Conservation (phyloP, 768 basidiomycete genomes). For the Panaeolus papilionaceus region DNA sequence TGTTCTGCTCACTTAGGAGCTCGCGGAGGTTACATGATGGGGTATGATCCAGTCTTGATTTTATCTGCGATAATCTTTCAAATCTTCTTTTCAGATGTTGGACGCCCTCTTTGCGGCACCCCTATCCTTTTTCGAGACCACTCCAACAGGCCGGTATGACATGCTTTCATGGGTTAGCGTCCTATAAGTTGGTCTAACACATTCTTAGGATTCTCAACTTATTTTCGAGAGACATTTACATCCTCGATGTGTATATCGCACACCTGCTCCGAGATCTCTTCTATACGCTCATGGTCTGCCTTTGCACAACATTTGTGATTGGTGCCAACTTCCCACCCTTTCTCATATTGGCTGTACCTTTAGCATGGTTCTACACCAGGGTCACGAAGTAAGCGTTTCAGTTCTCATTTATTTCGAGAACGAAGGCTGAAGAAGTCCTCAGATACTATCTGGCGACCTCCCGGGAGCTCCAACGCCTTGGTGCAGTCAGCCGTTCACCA, state of each 20-base stretch:
- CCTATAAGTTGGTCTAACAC: too few relatives aligned
- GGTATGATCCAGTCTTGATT: conserved; percentile 37
- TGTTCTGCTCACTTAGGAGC: conserved; percentile 77
- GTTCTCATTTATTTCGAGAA: neutral
- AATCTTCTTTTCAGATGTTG: conserved; percentile 61
- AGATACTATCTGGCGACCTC: conserved; percentile 91
- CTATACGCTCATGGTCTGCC: conserved; percentile 64
- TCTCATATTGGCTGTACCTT: conserved; percentile 73
- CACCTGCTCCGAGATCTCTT: conserved; percentile 78
- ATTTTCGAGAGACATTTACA: conserved; percentile 89
- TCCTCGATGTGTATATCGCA: conserved; percentile 85
- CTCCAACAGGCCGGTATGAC: conserved; percentile 79
- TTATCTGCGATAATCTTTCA: conserved; percentile 11
- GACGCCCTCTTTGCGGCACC: conserved; percentile 82
- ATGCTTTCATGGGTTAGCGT: too few relatives aligned
- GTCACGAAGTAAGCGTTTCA: conserved; percentile 69
- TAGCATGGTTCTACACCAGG: conserved; percentile 78
- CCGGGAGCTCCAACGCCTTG: conserved; percentile 87
- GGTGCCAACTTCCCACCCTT: conserved; percentile 84
- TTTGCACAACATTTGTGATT: conserved; percentile 77
- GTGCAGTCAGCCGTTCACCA: conserved; percentile 88
- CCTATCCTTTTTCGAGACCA: conserved; percentile 87
- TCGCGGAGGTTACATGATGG: conserved; percentile 79
- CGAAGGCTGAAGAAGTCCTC: neutral
- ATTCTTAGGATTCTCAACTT: conserved; percentile 74